Percentiles rank a stretch among this genome's conserved stretches.
Evolutionary conservation across 2,329 filamentous ascomycete species (phyloP).

Genomic region (Alternaria consortialis): DNA sequence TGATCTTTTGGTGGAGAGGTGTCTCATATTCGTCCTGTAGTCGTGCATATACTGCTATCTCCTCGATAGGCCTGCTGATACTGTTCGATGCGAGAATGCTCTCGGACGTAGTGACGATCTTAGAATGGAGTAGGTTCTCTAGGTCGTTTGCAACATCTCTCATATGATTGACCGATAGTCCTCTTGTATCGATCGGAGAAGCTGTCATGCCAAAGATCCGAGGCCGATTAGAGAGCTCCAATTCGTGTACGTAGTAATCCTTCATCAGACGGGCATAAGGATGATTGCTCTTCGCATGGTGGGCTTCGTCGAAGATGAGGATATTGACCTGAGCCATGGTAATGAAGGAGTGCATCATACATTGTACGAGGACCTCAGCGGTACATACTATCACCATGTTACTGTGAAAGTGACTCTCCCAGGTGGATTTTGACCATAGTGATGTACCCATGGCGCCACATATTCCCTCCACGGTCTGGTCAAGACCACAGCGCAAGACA

Average conservation of each 20-base stretch:
- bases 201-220: conserved; percentile 96
- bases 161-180: conserved; percentile 64
- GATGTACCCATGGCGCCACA: conserved; percentile 74
- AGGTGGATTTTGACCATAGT: conserved; percentile 68
- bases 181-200: conserved; percentile 85
- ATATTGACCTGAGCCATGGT: conserved; percentile 85
- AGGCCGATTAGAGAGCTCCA: conserved; percentile 63
- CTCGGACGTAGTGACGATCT: conserved; percentile 80
- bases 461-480: conserved; percentile 76
- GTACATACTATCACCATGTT: conserved; percentile 93
- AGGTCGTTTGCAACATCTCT: conserved; percentile 74
- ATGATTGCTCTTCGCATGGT: conserved; percentile 94
- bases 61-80: conserved; percentile 67
- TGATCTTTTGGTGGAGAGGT: conserved; percentile 67
- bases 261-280: conserved; percentile 89
- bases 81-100: conserved; percentile 66
- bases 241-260: conserved; percentile 74
- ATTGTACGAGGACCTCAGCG: conserved; percentile 82
- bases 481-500: conserved; percentile 82
- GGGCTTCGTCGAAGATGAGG: conserved; percentile 93
- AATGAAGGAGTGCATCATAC: conserved; percentile 80
- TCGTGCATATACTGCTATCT: conserved; percentile 65
- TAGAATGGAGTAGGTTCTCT: conserved; percentile 78
- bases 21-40: conserved; percentile 68
- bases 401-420: conserved; percentile 65